Base-by-base conservation (phyloP, 2,329 filamentous ascomycete species). In the Keithomyces neogunnii region DNA sequence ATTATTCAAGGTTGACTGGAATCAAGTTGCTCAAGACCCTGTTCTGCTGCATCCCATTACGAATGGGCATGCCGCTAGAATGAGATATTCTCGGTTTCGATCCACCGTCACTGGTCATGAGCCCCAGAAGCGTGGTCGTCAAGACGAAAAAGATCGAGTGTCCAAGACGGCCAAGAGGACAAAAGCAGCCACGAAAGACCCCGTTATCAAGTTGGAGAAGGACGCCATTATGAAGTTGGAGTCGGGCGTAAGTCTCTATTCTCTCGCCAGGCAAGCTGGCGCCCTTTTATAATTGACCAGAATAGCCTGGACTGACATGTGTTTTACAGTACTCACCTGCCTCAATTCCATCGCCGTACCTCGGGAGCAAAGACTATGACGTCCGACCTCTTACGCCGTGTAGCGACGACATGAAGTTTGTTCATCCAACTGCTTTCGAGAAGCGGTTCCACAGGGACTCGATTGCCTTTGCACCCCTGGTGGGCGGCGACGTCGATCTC, bases 1-100 rank as follows among this genome's bases (percentile, higher is more conserved):
- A 19, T 19, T 29, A 11, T 30, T 47, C 28, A 51, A 82, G 79
- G 80, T 82, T 59, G 75, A 82, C 62, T 82, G 79, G 79, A 75
- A 76, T 54, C 65, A 72, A 60, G 79, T 82, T 44, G 79, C 79
- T 49, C 63, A 69, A 36, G 75, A 81, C 53, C 76, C 78, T 26
- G 70, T 78, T 46, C 69, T 82, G 8, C 56, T 73, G 29, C 71
- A 80, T 47, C 69, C 73, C 57, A 81, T 82, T 53, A 73, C 76
- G 55, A 82, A 82, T 59, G 79, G 79, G 44, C 79, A 82, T 62
- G 79, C 79, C 32, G 79, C 79, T 33, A 74, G 79, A 46, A 82
- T 82, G 79, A 71, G 79, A 50, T 82, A 75, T 62, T 75, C 77
- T 11, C 73, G 79, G 36, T 80, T 81, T 60, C 67, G 69, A 31